Evolutionary conservation across 2,329 filamentous ascomycete species (phyloP).

Genomic region (Kalmusia sp.): DNA sequence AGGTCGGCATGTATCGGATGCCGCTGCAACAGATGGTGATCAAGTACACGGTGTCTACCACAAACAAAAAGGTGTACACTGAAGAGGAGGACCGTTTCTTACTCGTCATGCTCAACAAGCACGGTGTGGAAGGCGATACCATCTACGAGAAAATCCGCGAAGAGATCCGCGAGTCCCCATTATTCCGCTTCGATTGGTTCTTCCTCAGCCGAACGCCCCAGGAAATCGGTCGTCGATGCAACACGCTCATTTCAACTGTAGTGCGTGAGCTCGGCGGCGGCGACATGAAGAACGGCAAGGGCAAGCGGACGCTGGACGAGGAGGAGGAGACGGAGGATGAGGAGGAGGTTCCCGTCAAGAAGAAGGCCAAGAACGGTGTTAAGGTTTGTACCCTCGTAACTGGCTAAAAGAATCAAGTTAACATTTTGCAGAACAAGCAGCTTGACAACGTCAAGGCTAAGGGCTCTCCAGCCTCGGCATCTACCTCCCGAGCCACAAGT

Average conservation of each 20-base stretch:
- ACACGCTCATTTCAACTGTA: slow-evolving; percentile 91
- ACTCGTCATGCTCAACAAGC: slow-evolving; percentile 89
- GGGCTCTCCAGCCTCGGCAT: slow-evolving; percentile 76
- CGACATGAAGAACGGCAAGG: slow-evolving; percentile 66
- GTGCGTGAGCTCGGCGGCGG: slow-evolving; percentile 86
- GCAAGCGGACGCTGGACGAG: slow-evolving; percentile 78
- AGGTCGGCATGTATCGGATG: slow-evolving; percentile 96
- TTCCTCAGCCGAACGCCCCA: slow-evolving; percentile 93
- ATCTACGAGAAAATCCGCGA: slow-evolving; percentile 96
- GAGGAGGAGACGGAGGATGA: slow-evolving; percentile 85
- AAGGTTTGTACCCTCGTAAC: slow-evolving; percentile 68
- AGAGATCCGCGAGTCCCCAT: slow-evolving; percentile 89
- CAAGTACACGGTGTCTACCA: slow-evolving; percentile 98
- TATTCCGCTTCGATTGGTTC: slow-evolving; percentile 99
- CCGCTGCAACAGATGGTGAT: slow-evolving; percentile 97
- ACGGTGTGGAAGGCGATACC: slow-evolving; percentile 88
- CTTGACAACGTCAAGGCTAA: slow-evolving; percentile 84
- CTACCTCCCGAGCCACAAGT: slow-evolving; percentile 85
- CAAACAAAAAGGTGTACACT: slow-evolving; percentile 99
- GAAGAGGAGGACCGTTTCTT: slow-evolving; percentile 98
- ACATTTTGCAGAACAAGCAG: slow-evolving; percentile 78
- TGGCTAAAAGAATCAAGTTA: slow-evolving; percentile 15
- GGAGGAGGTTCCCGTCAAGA: slow-evolving; percentile 83
- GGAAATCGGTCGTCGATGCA: slow-evolving; percentile 91
- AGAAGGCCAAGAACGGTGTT: slow-evolving; percentile 88